These are phyloP conservation scores for Penicillium riverlandense DNA, from an alignment of 495 filamentous ascomycete species.

Conservation along the genomic window DNA sequence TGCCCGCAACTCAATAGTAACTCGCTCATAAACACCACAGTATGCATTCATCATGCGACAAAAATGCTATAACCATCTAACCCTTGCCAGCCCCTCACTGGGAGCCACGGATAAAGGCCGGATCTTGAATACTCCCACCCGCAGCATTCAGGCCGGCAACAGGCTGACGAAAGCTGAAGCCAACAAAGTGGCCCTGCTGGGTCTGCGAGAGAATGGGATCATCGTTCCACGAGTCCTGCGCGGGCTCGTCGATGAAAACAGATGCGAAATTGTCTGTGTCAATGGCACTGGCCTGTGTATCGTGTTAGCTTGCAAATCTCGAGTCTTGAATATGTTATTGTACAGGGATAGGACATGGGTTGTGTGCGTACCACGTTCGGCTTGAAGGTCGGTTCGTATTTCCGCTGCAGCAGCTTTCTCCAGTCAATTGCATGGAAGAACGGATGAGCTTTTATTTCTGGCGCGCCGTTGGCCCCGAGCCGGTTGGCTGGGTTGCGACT, in stretches of 20 bases:
- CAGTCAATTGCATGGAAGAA: conserved; percentile 99
- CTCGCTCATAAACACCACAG: too few species aligned
- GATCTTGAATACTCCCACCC: conserved; percentile 89
- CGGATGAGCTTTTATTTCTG: conserved; percentile 96
- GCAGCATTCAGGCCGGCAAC: conserved; percentile 89
- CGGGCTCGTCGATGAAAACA: conserved; percentile 86
- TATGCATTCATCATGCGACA: too few species aligned
- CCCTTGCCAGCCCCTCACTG: conserved; percentile 20
- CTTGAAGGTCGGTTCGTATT: conserved; percentile 97
- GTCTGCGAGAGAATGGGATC: conserved; percentile 89
- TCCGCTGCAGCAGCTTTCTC: conserved; percentile 92
- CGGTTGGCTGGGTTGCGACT: conserved; percentile 84
- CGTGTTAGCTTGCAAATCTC: not conserved
- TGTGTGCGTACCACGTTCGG: conserved; percentile 85
- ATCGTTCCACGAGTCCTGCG: conserved; percentile 89
- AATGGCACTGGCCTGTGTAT: conserved; percentile 69
- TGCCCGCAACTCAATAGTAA: too few species aligned
- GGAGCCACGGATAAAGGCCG: conserved; percentile 54
- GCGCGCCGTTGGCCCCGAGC: conserved; percentile 85
- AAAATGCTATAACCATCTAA: not conserved
- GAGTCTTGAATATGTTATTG: not conserved
- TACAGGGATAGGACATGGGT: conserved; percentile 3
- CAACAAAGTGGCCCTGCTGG: conserved; percentile 93
- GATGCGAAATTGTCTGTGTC: conserved; percentile 85
- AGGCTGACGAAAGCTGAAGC: conserved; percentile 95